phyloP scores from a whole-genome alignment of 164 flowering plant species.

The Vitis cinerea region DNA sequence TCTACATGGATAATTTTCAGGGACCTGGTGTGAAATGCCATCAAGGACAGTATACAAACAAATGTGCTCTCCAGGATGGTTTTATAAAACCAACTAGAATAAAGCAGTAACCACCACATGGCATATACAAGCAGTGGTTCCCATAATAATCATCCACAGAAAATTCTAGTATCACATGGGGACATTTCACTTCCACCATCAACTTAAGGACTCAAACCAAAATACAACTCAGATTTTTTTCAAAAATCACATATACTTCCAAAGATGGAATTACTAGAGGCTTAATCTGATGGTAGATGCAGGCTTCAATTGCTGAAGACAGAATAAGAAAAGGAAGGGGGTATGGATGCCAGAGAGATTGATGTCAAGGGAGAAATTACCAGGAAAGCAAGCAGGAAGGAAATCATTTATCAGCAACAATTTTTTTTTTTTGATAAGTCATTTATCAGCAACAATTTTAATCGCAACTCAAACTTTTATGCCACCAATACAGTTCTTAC shows the following conservation, averaged over 20 bases:
- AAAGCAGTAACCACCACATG: slow-evolving; percentile 42
- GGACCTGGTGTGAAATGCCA: slow-evolving; percentile 84
- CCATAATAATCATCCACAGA: too few relatives aligned
- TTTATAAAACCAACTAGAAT: slow-evolving; percentile 61
- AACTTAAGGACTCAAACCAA: too few relatives aligned
- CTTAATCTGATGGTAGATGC: slow-evolving; percentile 1
- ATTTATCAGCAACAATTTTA: neutral
- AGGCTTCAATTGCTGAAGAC: slow-evolving; percentile 50
- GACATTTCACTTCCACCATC: too few relatives aligned
- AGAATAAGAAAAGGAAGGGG: slow-evolving; percentile 39
- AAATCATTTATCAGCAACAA: neutral
- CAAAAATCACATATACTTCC: neutral
- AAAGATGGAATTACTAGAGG: neutral
- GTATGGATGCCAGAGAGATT: neutral
- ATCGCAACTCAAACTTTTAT: neutral
- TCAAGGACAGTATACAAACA: slow-evolving; percentile 57
- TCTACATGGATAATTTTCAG: slow-evolving; percentile 24
- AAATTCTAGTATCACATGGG: too few relatives aligned
- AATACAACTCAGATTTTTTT: too few relatives aligned
- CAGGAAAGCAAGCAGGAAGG: neutral
- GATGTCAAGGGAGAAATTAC: neutral
- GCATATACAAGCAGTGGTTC: too few relatives aligned
- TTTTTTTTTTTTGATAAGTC: too few relatives aligned
- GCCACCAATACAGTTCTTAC: neutral
- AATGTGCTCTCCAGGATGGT: slow-evolving; percentile 35